Percentiles rank a stretch among this genome's conserved stretches.
These are phyloP conservation scores for Solanum gandarillasii DNA, from an alignment of 257 asterid species.

Conservation along the genomic window DNA sequence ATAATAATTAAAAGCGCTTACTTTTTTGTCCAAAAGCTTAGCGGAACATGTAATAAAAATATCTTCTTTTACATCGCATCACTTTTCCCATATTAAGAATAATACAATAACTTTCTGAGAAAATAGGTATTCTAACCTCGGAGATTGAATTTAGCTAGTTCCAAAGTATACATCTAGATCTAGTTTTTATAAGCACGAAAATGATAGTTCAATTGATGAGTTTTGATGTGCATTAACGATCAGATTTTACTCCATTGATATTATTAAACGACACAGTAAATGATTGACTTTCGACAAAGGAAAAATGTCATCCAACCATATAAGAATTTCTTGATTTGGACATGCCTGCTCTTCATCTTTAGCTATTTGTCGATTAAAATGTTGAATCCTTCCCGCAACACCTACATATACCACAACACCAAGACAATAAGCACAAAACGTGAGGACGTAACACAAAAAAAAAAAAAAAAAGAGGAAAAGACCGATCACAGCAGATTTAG, in stretches of 20 bases:
- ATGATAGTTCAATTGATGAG: not conserved
- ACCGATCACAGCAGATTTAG: not conserved
- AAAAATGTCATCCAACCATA: not conserved
- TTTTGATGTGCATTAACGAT: not conserved
- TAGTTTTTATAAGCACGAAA: not conserved
- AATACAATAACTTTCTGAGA: not conserved
- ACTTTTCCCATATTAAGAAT: not conserved
- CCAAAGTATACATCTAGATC: not conserved
- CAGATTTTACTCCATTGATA: not conserved
- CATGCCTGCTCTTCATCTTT: not conserved
- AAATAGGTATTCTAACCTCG: not conserved
- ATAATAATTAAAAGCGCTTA: too few species aligned
- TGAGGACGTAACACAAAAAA: not conserved
- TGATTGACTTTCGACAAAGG: not conserved
- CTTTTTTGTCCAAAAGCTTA: too few species aligned
- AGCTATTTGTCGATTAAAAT: not conserved
- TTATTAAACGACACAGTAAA: not conserved
- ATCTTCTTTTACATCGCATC: not conserved
- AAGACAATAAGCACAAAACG: not conserved
- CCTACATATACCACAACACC: not conserved
- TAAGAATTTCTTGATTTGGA: not conserved
- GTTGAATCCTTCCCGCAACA: constrained; percentile 6
- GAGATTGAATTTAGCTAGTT: not conserved
- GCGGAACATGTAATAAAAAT: not conserved
- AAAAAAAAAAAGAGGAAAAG: not conserved